Base-by-base conservation (phyloP, 345 rosid genomes). In the Eucalyptus tenuipes region DNA sequence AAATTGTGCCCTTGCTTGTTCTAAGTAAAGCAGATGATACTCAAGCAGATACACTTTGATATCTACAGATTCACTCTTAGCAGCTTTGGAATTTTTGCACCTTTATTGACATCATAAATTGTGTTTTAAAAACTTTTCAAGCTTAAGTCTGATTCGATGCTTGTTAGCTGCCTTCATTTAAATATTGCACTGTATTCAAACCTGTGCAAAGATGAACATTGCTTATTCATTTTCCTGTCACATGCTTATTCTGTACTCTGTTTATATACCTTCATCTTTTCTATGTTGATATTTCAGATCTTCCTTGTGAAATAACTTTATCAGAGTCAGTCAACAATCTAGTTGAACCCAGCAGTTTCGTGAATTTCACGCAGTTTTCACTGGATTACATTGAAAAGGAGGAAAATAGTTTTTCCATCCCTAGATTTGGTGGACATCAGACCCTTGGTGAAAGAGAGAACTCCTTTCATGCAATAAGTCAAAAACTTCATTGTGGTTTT, bases 381-480 rank as follows among this genome's bases (percentile, higher is more conserved):
- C 89, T 96, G 53, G 92, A 93, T 50, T 96, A 92, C 93, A 89
- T 96, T 81, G 94, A 91, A 57, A 75, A 82, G 44, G 96, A 97
- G 68, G 90, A 90, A 27, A 86, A 55, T 71, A 90, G 88, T 85
- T 87, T 87, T 61, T 88, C 66, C 90, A 80, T 91, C 79, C 94
- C 94, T 92, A 93, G 94, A 89, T 97, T 97, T 92, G 99, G 98
- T 86, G 99, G 99, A 29, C 95, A 95, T 85, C 99, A 95, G 88
- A 95, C 95, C 52, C 94, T 96, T 31, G 85, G 90, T 87, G 97
- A 96, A 94, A 94, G 99, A 88, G 97, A 96, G 91, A 92, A 91
- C 84, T 92, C 99, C 88, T 97, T 93, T 91, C 68, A 90, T 89
- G 97, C 96, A 17, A 86, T 40, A 85, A 92, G 94, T 89, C 99